These are phyloP conservation scores for Suhomyces sp. DNA, from an alignment of 805 yeast genomes.

Conservation along the genomic window DNA sequence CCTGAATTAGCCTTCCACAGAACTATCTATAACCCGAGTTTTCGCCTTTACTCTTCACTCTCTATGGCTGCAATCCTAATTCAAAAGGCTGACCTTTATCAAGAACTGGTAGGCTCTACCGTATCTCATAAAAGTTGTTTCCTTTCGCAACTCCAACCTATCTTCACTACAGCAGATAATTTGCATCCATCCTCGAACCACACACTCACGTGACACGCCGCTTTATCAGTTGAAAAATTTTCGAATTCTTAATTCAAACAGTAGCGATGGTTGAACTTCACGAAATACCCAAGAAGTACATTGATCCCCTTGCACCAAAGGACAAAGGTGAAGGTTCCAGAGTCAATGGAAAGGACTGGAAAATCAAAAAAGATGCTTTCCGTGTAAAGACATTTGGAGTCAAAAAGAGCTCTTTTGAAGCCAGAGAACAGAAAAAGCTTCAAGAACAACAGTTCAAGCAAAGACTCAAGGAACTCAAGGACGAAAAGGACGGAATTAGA, in stretches of 20 bases:
- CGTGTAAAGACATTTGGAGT: constrained; percentile 63
- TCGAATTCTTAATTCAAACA: constrained; percentile 23
- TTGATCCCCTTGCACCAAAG: constrained; percentile 31
- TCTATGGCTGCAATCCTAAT: not conserved
- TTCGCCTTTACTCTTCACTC: not conserved
- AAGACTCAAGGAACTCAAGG: constrained; percentile 68
- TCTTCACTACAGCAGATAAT: not conserved
- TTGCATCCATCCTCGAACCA: not conserved
- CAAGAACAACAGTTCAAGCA: constrained; percentile 66
- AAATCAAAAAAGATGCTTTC: constrained; percentile 62
- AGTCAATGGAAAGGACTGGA: constrained; percentile 74
- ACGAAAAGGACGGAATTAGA: constrained; percentile 67
- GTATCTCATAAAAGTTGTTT: too few relatives aligned
- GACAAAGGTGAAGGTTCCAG: constrained; percentile 46
- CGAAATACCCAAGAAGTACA: constrained; percentile 35
- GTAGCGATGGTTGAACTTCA: constrained; percentile 24
- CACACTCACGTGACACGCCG: not conserved
- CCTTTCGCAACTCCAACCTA: not conserved
- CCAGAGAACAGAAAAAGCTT: constrained; percentile 61
- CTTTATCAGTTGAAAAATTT: not conserved
- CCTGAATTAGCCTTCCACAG: too few relatives aligned
- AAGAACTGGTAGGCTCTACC: too few relatives aligned
- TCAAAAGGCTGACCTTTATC: too few relatives aligned
- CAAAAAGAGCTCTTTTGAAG: constrained; percentile 54
- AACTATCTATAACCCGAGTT: too few relatives aligned